phyloP scores from a whole-genome alignment of 768 basidiomycete species.

The Tricholoma hemisulphureum region DNA sequence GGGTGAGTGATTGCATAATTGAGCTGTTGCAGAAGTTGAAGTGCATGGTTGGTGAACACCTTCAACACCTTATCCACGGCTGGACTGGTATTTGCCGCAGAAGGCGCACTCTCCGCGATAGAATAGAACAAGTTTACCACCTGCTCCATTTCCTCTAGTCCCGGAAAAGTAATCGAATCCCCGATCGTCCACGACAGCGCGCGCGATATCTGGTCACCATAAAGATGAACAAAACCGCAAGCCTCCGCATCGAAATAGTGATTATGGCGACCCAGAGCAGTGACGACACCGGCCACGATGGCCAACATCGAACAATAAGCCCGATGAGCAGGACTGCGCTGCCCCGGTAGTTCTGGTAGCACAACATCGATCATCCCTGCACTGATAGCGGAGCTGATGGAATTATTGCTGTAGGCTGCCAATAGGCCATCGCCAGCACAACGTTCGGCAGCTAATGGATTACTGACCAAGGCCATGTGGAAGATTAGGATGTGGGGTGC shows the following conservation, averaged over 20 bases:
- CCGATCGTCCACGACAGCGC: slow-evolving; percentile 82
- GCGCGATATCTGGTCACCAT: slow-evolving; percentile 74
- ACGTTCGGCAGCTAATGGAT: slow-evolving; percentile 76
- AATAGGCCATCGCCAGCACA: slow-evolving; percentile 83
- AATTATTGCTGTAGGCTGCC: slow-evolving; percentile 80
- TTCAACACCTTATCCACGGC: slow-evolving; percentile 63
- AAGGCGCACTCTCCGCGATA: slow-evolving; percentile 57
- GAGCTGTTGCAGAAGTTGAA: slow-evolving; percentile 79
- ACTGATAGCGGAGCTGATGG: slow-evolving; percentile 73
- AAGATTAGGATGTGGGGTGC: slow-evolving; percentile 78
- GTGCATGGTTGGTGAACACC: slow-evolving; percentile 64
- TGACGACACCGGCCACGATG: slow-evolving; percentile 71
- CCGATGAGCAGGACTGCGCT: slow-evolving; percentile 75
- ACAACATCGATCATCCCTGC: slow-evolving; percentile 67
- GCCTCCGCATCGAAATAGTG: slow-evolving; percentile 85
- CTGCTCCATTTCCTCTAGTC: slow-evolving; percentile 82
- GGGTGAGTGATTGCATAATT: slow-evolving; percentile 92
- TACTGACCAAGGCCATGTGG: slow-evolving; percentile 80
- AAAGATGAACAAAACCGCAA: slow-evolving; percentile 82
- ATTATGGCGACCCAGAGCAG: slow-evolving; percentile 58
- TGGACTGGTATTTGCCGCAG: slow-evolving; percentile 43
- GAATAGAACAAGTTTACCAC: slow-evolving; percentile 76
- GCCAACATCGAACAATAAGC: slow-evolving; percentile 85
- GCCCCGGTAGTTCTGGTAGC: slow-evolving; percentile 67
- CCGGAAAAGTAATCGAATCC: slow-evolving; percentile 70